Evolutionary conservation across 1,139 yeast species (phyloP), one percentile per base, ranked within the genome.

Genomic region (Lodderomyces beijingensis): DNA sequence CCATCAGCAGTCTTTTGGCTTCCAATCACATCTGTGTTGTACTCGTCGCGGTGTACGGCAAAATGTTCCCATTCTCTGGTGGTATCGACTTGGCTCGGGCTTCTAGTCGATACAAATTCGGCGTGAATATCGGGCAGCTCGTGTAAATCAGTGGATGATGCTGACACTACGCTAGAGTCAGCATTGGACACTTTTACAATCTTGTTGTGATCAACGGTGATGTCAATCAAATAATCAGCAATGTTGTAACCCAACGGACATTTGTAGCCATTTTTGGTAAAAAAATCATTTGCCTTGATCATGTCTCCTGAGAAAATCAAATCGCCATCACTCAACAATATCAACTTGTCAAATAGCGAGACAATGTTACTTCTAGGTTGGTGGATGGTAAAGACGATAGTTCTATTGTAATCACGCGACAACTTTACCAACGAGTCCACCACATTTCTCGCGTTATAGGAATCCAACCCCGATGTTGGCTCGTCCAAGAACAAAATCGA

Each of bases 341-440:
- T 57, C 34, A 91, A 68, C 44, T 82, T 81, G 53, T 89, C 96
- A 59, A 91, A 91, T 35, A 87, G 62, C 0, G 96, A 79, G 18
- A 91, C 96, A 52, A 91, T 89, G 49, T 91, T 91, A 40, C 96
- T 86, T 52, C 98, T 74, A n/a, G 98, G 98, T 53, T 91, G 98
- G 59, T 91, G 98, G 43, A 91, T 91, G 0, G 98, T 87, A 52
- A 91, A 82, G 1, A 91, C 77, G 30, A 91, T 80, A 0, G 98
- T 89, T 51, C 97, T 76, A 40, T 82, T 79, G 54, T 80, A 85
- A 45, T 80, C 83, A 38, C 80, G 69, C 0, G 96, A 87, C 39
- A 91, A 69, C 39, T 84, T 75, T 3, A 84, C 91, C 35, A 91
- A 68, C 42, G 88, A 76, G 39, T 89, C 96, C 33, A 91, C 67